Conservation (phyloP, 768 basidiomycete genomes). For the Pleurotus djamor region DNA sequence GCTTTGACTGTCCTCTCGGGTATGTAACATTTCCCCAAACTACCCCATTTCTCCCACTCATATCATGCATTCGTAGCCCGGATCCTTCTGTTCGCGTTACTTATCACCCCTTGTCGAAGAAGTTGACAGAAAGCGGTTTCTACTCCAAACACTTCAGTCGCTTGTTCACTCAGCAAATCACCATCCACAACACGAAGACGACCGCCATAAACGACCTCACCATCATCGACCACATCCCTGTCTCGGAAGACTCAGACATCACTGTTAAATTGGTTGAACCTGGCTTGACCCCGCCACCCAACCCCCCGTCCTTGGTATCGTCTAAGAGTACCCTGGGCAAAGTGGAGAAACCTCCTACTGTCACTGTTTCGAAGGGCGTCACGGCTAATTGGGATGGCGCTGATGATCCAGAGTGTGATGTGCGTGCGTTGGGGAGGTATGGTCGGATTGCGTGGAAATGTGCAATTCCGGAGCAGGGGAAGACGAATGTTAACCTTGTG, state of each 20-base stretch:
- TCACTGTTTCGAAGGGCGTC: slow-evolving; percentile 20
- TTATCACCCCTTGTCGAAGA: slow-evolving; percentile 15
- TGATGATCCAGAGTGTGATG: slow-evolving; percentile 18
- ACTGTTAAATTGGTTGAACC: neutral
- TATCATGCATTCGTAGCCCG: slow-evolving; percentile 24
- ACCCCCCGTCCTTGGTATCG: too few relatives aligned
- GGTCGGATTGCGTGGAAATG: slow-evolving; percentile 34
- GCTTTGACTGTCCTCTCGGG: slow-evolving; percentile 28
- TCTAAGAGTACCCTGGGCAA: neutral
- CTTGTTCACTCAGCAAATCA: slow-evolving; percentile 12
- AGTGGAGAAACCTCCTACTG: slow-evolving; percentile 4
- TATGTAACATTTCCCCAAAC: neutral
- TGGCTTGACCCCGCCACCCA: neutral
- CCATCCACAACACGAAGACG: slow-evolving; percentile 14
- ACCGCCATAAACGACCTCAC: slow-evolving; percentile 9
- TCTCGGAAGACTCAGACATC: slow-evolving; percentile 5
- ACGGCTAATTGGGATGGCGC: slow-evolving; percentile 29
- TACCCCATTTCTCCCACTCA: slow-evolving; percentile 31
- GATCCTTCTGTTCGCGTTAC: slow-evolving; percentile 7
- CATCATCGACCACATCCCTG: slow-evolving; percentile 13
- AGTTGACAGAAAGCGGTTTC: neutral
- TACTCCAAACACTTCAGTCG: slow-evolving; percentile 1
- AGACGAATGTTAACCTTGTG: slow-evolving; percentile 24
- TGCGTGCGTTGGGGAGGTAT: slow-evolving; percentile 25
- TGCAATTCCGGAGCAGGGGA: slow-evolving; percentile 23